Evolutionary conservation across 805 yeast species (phyloP).

Genomic region (Spathaspora boniae): DNA sequence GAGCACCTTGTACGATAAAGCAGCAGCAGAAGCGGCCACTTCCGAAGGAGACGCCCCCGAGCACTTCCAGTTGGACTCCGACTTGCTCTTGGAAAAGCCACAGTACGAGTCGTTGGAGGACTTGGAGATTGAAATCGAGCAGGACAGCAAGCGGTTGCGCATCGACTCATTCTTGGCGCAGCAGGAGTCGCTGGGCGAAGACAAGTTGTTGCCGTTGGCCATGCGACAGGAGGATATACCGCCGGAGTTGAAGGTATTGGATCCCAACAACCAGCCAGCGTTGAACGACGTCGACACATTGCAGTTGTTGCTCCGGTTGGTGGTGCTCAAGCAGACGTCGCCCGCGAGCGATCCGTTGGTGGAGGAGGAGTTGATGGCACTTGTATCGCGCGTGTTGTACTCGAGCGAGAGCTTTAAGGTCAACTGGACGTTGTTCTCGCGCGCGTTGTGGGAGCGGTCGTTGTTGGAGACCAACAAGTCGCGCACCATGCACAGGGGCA

Average conservation of each 20-base stretch:
- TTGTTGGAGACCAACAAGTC: constrained; percentile 74
- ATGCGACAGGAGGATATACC: constrained; percentile 64
- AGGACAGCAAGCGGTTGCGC: constrained; percentile 37
- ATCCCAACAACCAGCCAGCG: constrained; percentile 80
- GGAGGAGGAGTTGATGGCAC: constrained; percentile 78
- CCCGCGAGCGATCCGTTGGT: constrained; percentile 70
- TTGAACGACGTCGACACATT: constrained; percentile 66
- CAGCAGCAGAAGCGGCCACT: too few species aligned
- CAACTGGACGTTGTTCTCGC: constrained; percentile 75
- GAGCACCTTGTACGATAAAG: constrained; percentile 21
- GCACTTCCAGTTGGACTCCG: constrained; percentile 64
- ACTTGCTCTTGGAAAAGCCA: constrained; percentile 72
- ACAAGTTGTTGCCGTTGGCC: constrained; percentile 59
- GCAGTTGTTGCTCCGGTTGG: constrained; percentile 68
- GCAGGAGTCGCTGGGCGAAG: constrained; percentile 11
- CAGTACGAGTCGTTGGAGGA: constrained; percentile 60
- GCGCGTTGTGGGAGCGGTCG: constrained; percentile 90
- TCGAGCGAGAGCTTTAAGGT: constrained; percentile 31
- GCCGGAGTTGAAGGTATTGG: constrained; percentile 45
- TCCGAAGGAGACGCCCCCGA: constrained; percentile 42
- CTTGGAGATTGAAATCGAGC: constrained; percentile 29
- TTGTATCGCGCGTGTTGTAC: constrained; percentile 68
- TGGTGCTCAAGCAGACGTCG: constrained; percentile 60
- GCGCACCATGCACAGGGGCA: constrained; percentile 89
- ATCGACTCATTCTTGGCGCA: constrained; percentile 32